Evolutionary conservation across 352 stramenopile species (phyloP).

Genomic region (Pythium grandisporangium): DNA sequence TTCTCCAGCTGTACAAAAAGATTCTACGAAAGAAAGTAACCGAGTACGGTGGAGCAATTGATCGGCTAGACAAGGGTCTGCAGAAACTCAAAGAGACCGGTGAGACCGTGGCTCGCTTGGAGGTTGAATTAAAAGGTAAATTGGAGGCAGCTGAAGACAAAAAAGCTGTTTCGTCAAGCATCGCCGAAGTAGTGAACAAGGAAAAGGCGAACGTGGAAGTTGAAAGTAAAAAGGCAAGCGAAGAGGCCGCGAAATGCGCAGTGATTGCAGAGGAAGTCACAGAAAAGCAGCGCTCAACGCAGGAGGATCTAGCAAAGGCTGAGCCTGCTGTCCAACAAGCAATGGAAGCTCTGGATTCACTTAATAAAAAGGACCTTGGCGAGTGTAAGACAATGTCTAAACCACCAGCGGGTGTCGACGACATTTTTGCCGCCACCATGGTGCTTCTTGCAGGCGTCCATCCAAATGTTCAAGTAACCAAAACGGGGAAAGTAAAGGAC

Average conservation of each 20-base stretch:
- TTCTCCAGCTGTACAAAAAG: conserved; percentile 93
- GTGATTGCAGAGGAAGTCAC: conserved; percentile 92
- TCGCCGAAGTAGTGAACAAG: conserved; percentile 92
- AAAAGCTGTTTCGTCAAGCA: conserved; percentile 90
- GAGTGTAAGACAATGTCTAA: conserved; percentile 97
- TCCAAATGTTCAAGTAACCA: conserved; percentile 89
- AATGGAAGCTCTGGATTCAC: conserved; percentile 94
- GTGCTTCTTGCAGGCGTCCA: conserved; percentile 92
- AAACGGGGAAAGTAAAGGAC: conserved; percentile 95
- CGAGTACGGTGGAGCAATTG: conserved; percentile 84
- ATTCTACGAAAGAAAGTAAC: conserved; percentile 89
- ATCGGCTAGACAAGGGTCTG: conserved; percentile 88
- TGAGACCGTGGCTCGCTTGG: conserved; percentile 88
- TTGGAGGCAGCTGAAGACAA: conserved; percentile 95
- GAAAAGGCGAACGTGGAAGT: conserved; percentile 94
- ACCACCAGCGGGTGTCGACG: conserved; percentile 89
- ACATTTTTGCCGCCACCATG: conserved; percentile 93
- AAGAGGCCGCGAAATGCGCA: conserved; percentile 89
- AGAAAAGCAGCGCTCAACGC: conserved; percentile 86
- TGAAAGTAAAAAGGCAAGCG: conserved; percentile 90
- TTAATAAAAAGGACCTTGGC: conserved; percentile 96
- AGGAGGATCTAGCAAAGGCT: conserved; percentile 90
- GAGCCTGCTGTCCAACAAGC: conserved; percentile 92
- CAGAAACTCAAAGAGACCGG: conserved; percentile 91
- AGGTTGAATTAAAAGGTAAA: conserved; percentile 93